phyloP scores from a whole-genome alignment of 192 early-diverging fungal genomes.

The Lobosporangium transversale region DNA sequence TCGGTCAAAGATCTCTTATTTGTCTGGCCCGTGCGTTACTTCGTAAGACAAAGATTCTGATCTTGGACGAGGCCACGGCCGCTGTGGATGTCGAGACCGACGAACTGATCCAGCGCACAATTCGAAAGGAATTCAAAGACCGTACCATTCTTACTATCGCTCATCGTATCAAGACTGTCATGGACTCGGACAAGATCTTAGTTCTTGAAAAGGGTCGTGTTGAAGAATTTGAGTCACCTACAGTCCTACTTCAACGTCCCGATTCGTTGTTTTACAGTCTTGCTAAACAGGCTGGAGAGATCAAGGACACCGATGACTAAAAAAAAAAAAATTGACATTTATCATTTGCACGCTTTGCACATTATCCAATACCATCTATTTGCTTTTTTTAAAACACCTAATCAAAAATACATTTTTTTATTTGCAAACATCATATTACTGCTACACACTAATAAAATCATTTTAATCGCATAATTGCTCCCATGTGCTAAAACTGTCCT shows the following conservation, averaged over 20 bases:
- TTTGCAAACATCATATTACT: no score
- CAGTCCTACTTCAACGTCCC: slow-evolving; percentile 19
- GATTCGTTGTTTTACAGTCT: slow-evolving; percentile 45
- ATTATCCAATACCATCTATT: no score
- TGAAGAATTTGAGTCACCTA: slow-evolving; percentile 63
- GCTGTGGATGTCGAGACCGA: slow-evolving; percentile 91
- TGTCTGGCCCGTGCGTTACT: slow-evolving; percentile 81
- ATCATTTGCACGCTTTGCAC: no score
- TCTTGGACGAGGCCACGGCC: slow-evolving; percentile 61
- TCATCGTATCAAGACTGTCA: slow-evolving; percentile 87
- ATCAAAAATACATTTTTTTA: no score
- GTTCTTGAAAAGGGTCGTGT: slow-evolving; percentile 65
- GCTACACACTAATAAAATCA: no score
- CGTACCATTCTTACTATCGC: slow-evolving; percentile 91
- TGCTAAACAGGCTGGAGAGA: slow-evolving; percentile 44
- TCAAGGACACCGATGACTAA: slow-evolving; percentile 27
- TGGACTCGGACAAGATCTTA: slow-evolving; percentile 85
- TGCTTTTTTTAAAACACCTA: no score
- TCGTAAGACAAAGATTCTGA: slow-evolving; percentile 61
- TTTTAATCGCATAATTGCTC: no score
- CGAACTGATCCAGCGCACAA: slow-evolving; percentile 85
- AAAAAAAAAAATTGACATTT: no score
- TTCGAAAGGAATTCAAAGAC: slow-evolving; percentile 79
- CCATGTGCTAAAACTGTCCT: no score
- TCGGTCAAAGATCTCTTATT: slow-evolving; percentile 80